Conservation (phyloP, 78 protist genomes). For the Neovahlkampfia damariscottae region DNA sequence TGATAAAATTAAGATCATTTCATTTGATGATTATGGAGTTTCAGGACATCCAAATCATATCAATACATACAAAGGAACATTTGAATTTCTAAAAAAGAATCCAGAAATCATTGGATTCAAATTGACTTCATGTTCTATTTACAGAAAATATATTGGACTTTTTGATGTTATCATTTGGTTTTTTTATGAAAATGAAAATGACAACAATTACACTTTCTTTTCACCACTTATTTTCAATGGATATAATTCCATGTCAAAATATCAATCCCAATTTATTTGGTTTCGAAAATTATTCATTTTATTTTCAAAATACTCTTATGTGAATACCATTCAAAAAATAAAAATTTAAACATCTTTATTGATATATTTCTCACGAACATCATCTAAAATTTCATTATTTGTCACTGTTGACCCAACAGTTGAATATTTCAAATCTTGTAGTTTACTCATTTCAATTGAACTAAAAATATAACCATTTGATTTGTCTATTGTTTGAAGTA, state of each 20-base stretch:
- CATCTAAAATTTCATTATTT: too few relatives aligned
- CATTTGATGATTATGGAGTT: slow-evolving; percentile 67
- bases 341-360: not conserved
- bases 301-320: slow-evolving; percentile 41
- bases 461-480: slow-evolving; percentile 3
- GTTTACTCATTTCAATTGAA: not conserved
- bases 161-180: slow-evolving; percentile 10
- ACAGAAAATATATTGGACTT: slow-evolving; percentile 46
- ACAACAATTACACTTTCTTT: not conserved
- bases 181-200: not conserved
- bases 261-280: slow-evolving; percentile 69
- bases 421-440: not conserved
- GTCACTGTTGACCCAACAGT: too few relatives aligned
- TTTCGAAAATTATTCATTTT: slow-evolving; percentile 53
- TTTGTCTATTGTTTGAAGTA: slow-evolving; percentile 5
- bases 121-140: slow-evolving; percentile 30
- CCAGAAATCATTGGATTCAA: not conserved
- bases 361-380: too few relatives aligned
- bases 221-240: not conserved
- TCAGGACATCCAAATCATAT: slow-evolving; percentile 68
- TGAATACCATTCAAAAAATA: not conserved
- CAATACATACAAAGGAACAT: slow-evolving; percentile 9
- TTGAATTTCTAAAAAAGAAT: not conserved
- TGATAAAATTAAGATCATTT: slow-evolving; percentile 13
- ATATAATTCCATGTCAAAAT: slow-evolving; percentile 41